Evolutionary conservation across 106 monocot genomes (phyloP), one percentile per base, ranked within the genome.

Genomic region (Dioscorea alata): DNA sequence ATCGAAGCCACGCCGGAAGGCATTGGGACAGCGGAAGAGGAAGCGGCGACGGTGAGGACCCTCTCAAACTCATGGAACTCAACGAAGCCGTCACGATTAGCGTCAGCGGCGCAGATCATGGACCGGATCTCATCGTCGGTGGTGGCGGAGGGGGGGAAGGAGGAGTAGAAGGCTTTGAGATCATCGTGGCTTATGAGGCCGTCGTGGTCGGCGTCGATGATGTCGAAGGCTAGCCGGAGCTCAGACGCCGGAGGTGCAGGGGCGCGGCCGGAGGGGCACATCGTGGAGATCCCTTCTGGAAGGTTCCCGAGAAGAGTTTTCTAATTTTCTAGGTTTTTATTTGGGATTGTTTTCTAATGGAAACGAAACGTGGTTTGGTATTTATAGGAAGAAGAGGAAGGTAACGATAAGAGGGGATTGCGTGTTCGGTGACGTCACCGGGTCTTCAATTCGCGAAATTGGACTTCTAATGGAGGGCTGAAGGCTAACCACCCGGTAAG

Each of bases 51-150:
- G 48, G 24, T 63, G 48, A 93, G 77, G n/a, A 97, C 78, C 31
- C 66, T 61, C 86, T 84, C 80, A 74, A 97, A 97, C 71, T 92
- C 96, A 13, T 89, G 74, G 77, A 76, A 87, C 64, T 84, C 86
- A 19, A 97, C 92, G 78, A 84, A 92, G 4, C 96, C 96, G 79
- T 85, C 71, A 34, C 71, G 32, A 28, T 92, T 82, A 17, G 74
- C 57, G 70, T 92, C 96, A 17, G 96, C 96, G 8, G 73, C 86
- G 25, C 84, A 75, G 71, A 97, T 92, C 96, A 97, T 97, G 65
- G 84, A 28, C 6, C 24, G 61, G 76, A 92, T 78, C 63, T 80
- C 81, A 49, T 69, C 82, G 58, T 89, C 89, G 66, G 67, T 53
- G 62, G 60, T 12, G 28, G 62, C 28, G 42, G 81, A 34, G 15